Evolutionary conservation across 2,329 filamentous ascomycete genomes (phyloP).

Genomic region (Aspergillus unguis): DNA sequence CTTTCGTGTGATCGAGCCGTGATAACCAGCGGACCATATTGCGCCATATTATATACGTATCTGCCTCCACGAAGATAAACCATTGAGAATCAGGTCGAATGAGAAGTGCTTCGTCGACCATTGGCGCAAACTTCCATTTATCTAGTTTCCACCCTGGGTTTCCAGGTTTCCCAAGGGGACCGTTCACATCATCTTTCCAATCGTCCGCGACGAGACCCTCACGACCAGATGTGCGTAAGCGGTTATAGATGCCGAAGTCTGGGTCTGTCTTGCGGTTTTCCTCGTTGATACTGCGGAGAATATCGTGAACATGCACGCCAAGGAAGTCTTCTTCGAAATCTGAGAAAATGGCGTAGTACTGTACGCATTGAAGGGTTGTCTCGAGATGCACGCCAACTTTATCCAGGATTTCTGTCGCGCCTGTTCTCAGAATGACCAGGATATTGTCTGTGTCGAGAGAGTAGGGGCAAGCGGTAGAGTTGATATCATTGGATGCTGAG

Average conservation of each 20-base stretch:
- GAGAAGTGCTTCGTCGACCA: slow-evolving; percentile 48
- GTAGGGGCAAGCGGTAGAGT: background rate
- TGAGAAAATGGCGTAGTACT: slow-evolving; percentile 29
- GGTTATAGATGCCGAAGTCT: slow-evolving; percentile 32
- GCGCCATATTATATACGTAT: slow-evolving; percentile 53
- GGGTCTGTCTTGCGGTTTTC: slow-evolving; percentile 15
- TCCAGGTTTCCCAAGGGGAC: slow-evolving; percentile 32
- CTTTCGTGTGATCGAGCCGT: slow-evolving; percentile 43
- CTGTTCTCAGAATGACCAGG: slow-evolving; percentile 28
- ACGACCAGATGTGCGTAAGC: slow-evolving; percentile 39
- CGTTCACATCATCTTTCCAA: slow-evolving; percentile 28
- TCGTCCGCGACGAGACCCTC: slow-evolving; percentile 30
- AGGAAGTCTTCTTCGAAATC: slow-evolving; percentile 28
- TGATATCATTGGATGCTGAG: background rate
- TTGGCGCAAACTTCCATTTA: slow-evolving; percentile 56
- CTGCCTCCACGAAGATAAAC: slow-evolving; percentile 56
- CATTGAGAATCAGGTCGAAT: slow-evolving; percentile 48
- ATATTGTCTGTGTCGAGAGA: slow-evolving; percentile 21
- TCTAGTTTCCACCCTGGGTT: slow-evolving; percentile 49
- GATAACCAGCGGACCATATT: slow-evolving; percentile 52
- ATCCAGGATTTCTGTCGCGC: slow-evolving; percentile 27
- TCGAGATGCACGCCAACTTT: slow-evolving; percentile 29
- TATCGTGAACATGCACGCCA: slow-evolving; percentile 24
- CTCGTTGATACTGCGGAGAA: slow-evolving; percentile 25
- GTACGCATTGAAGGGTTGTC: slow-evolving; percentile 28